Evolutionary conservation across 2,329 filamentous ascomycete species (phyloP).

Genomic region (Aspergillus sp.): DNA sequence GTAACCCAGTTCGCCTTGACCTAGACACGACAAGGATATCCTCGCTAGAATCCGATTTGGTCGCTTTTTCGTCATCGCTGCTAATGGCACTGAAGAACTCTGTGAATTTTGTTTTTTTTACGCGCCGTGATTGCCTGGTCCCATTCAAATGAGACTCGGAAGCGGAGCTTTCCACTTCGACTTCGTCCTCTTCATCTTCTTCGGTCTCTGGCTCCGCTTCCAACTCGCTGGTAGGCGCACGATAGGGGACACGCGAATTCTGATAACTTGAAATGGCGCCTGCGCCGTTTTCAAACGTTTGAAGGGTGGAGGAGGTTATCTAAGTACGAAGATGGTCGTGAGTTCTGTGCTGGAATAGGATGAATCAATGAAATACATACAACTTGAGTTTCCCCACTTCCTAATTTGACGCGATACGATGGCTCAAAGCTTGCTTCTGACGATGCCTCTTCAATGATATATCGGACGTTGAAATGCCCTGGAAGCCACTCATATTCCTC

Average conservation of each 20-base stretch:
- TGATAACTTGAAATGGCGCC: conserved; percentile 27
- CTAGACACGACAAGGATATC: conserved; percentile 20
- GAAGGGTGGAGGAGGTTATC: conserved; percentile 29
- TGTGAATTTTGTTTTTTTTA: conserved; percentile 17
- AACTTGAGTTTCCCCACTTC: conserved; percentile 36
- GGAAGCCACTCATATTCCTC: conserved; percentile 41
- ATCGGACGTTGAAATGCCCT: conserved; percentile 36
- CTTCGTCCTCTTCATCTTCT: conserved; percentile 7
- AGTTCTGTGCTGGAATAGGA: not conserved
- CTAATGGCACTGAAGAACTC: conserved; percentile 19
- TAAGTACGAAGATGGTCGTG: conserved; percentile 16
- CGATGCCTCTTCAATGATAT: conserved; percentile 29
- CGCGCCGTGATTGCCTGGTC: conserved; percentile 12
- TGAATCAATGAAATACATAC: conserved; percentile 28
- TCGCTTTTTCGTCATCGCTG: conserved; percentile 19
- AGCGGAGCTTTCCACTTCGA: conserved; percentile 8
- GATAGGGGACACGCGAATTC: conserved; percentile 10
- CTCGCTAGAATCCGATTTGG: conserved; percentile 21
- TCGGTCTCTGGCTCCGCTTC: conserved; percentile 4
- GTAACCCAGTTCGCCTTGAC: conserved; percentile 15
- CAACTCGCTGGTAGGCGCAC: not conserved
- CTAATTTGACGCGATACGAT: conserved; percentile 34
- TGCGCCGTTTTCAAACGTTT: conserved; percentile 29
- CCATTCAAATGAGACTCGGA: not conserved
- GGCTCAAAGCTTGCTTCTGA: conserved; percentile 20